phyloP scores from a whole-genome alignment of 257 asterid species.

The Eustoma russellianum region DNA sequence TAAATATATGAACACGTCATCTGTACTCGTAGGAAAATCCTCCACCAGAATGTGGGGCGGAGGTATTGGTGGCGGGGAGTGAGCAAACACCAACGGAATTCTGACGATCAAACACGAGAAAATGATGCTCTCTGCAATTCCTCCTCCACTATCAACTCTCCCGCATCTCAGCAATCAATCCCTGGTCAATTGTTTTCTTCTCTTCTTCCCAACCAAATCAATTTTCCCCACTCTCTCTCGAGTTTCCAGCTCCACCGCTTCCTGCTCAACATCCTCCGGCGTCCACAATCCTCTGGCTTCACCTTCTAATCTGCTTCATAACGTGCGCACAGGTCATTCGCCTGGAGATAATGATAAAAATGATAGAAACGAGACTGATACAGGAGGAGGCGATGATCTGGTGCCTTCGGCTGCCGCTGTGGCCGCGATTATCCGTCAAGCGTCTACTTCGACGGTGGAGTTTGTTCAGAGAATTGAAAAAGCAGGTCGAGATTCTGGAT shows the following conservation, averaged over 20 bases:
- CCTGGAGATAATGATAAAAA: background rate
- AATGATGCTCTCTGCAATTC: slow-evolving; percentile 53
- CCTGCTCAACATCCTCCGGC: slow-evolving; percentile 11
- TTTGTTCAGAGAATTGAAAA: slow-evolving; percentile 63
- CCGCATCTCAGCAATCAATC: slow-evolving; percentile 11
- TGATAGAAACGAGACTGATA: background rate
- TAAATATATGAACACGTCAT: no score
- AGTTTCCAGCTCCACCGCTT: slow-evolving; percentile 21
- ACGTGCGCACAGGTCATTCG: slow-evolving; percentile 34
- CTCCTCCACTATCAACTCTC: slow-evolving; percentile 45
- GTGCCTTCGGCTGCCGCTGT: slow-evolving; percentile 78
- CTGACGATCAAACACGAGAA: background rate
- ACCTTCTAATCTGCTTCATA: slow-evolving; percentile 34
- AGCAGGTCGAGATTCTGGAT: slow-evolving; percentile 28
- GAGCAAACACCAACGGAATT: background rate
- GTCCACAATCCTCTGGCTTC: slow-evolving; percentile 1
- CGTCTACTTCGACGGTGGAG: slow-evolving; percentile 88
- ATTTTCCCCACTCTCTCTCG: slow-evolving; percentile 27
- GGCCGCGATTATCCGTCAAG: slow-evolving; percentile 55
- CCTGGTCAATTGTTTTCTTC: slow-evolving; percentile 27
- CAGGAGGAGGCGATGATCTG: slow-evolving; percentile 23
- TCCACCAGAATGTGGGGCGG: background rate
- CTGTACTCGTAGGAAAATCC: no score
- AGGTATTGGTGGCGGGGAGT: background rate
- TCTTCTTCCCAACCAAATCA: slow-evolving; percentile 14